phyloP scores from a whole-genome alignment of 1,139 yeast genomes.

The Kurtzmaniella quercitrusa region DNA sequence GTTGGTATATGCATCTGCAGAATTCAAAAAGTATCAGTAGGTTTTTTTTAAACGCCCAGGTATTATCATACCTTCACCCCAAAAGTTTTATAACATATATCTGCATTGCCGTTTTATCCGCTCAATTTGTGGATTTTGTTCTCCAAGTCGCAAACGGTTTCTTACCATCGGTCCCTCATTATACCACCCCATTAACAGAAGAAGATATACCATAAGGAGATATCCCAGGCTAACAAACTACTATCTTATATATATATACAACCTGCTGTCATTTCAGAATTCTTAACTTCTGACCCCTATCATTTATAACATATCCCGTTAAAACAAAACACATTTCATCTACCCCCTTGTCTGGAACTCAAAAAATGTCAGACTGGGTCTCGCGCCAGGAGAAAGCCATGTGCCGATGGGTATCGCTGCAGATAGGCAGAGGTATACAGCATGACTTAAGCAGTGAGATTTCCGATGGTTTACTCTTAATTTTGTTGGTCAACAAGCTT shows the following conservation, averaged over 20 bases:
- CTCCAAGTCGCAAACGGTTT: not conserved
- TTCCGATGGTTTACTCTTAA: conserved; percentile 37
- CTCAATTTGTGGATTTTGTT: not conserved
- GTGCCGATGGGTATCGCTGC: conserved; percentile 44
- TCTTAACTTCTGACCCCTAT: too few species aligned
- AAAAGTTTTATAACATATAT: not conserved
- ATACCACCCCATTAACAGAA: not conserved
- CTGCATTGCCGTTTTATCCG: not conserved
- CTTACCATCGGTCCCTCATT: not conserved
- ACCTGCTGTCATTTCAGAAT: too few species aligned
- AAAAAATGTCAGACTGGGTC: conserved; percentile 29
- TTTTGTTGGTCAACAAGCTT: conserved; percentile 30
- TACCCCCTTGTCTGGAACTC: too few species aligned
- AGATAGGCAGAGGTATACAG: conserved; percentile 19
- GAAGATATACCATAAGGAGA: too few species aligned
- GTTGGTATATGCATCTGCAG: not conserved
- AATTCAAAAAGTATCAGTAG: too few species aligned
- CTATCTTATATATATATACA: too few species aligned
- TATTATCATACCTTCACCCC: too few species aligned
- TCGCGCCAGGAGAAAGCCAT: conserved; percentile 42
- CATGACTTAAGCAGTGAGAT: conserved; percentile 28
- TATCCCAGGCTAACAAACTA: too few species aligned
- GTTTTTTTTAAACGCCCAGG: too few species aligned
- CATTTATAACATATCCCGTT: too few species aligned
- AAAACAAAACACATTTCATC: too few species aligned